Conservation (phyloP, 306 rosid species). For the Carpinus fangiana region DNA sequence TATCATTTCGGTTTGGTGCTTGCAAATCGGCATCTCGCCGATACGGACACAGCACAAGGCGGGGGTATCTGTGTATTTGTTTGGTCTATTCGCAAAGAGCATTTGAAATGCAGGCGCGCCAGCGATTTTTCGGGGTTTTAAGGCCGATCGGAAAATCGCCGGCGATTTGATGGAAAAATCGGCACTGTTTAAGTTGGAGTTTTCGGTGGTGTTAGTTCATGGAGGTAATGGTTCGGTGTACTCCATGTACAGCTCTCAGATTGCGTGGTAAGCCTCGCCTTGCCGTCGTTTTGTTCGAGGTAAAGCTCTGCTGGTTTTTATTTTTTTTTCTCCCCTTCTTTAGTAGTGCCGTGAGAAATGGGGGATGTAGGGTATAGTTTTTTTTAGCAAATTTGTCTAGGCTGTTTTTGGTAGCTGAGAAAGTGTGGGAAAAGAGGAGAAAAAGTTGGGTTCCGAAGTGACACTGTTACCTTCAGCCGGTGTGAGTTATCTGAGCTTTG, state of each 20-base stretch:
- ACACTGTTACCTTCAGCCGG: constrained; percentile 13
- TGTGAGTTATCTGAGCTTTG: background rate
- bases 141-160: constrained; percentile 54
- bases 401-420: constrained; percentile 30
- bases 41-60: background rate
- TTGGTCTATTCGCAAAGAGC: background rate
- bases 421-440: constrained; percentile 19
- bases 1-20: constrained; percentile 1
- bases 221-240: constrained; percentile 61
- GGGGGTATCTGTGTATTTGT: constrained; percentile 9
- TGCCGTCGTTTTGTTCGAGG: constrained; percentile 55
- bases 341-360: constrained; percentile 8
- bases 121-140: constrained; percentile 41
- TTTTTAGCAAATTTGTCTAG: background rate
- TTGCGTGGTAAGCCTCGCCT: constrained; percentile 50
- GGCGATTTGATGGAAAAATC: constrained; percentile 77
- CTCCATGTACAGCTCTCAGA: constrained; percentile 47
- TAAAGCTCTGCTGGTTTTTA: constrained; percentile 37
- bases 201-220: constrained; percentile 36
- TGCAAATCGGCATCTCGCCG: constrained; percentile 33
- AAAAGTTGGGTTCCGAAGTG: constrained; percentile 5
- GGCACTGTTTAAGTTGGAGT: constrained; percentile 29
- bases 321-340: background rate
- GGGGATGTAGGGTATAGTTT: constrained; percentile 34
- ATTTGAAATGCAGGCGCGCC: constrained; percentile 47